These are phyloP conservation scores for Xylaria longipes DNA, from an alignment of 495 filamentous ascomycete species.

Conservation along the genomic window DNA sequence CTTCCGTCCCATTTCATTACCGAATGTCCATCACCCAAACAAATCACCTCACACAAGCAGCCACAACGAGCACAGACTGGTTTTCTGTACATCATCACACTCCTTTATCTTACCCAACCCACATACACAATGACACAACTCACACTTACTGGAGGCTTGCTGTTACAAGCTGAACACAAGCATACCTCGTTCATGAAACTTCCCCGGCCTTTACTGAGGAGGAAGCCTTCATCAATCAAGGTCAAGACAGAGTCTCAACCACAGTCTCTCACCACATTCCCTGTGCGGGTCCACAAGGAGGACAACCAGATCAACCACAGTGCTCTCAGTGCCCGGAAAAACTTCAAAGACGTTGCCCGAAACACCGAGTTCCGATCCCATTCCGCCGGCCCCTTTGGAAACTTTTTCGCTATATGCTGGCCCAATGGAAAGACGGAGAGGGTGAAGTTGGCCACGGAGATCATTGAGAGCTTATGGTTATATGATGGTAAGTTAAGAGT, in stretches of 20 bases:
- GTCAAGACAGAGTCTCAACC: slow-evolving; percentile 23
- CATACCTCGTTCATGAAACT: slow-evolving; percentile 16
- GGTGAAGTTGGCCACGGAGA: slow-evolving; percentile 29
- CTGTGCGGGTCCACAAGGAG: slow-evolving; percentile 28
- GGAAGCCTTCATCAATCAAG: slow-evolving; percentile 20
- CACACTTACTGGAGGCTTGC: slow-evolving; percentile 19
- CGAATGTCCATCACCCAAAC: slow-evolving; percentile 3
- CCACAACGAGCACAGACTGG: slow-evolving; percentile 20
- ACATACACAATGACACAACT: slow-evolving; percentile 26
- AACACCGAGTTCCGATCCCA: slow-evolving; percentile 22
- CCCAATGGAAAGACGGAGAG: slow-evolving; percentile 26
- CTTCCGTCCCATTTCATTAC: slow-evolving; percentile 14
- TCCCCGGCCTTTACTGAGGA: slow-evolving; percentile 3
- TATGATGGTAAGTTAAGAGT: slow-evolving; percentile 25
- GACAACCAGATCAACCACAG: slow-evolving; percentile 26
- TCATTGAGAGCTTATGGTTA: slow-evolving; percentile 29
- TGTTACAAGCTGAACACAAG: slow-evolving; percentile 23
- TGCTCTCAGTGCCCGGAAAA: slow-evolving; percentile 25
- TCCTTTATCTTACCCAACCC: slow-evolving; percentile 22
- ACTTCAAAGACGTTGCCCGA: slow-evolving; percentile 24
- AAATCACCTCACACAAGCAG: slow-evolving; percentile 13
- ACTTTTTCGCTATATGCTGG: slow-evolving; percentile 28
- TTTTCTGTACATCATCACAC: slow-evolving; percentile 24
- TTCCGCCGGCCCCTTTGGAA: slow-evolving; percentile 24
- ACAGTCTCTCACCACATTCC: slow-evolving; percentile 24